Evolutionary conservation across 2,329 filamentous ascomycete genomes (phyloP), one percentile per base, ranked within the genome.

Genomic region (Purpureocillium takamizusanense): DNA sequence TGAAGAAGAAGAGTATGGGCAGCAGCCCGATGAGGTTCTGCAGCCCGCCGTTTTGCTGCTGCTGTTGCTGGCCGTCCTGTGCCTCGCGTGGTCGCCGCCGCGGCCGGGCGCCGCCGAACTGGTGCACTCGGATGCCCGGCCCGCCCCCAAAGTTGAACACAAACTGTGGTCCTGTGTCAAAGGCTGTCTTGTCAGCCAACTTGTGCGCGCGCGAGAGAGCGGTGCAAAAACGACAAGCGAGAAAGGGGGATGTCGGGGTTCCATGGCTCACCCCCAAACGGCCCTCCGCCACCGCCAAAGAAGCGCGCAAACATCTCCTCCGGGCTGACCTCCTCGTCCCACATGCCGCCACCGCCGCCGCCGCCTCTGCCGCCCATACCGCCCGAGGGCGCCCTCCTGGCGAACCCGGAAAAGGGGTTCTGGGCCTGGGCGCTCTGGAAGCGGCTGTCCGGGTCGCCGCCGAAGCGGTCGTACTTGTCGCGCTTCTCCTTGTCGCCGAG

Each of bases 241-340:
- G n/a, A n/a, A n/a, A n/a, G n/a, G n/a, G n/a, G n/a, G n/a, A n/a
- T n/a, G n/a, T n/a, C n/a, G n/a, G n/a, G n/a, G n/a, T n/a, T n/a
- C n/a, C n/a, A n/a, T 13, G 32, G 36, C 57, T 57, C 44, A 67
- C 61, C 62, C 46, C 62, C 69, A 52, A 70, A 68, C 4, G 57
- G 60, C 59, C 59, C 72, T 60, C 64, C 79, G 42, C 83, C 81
- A 31, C 85, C 88, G 35, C 86, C 86, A 67, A 98, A 98, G 74
- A 98, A 98, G 46, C 90, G 79, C 57, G 90, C 82, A 66, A 98
- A 98, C 70, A 98, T 77, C 62, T 98, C 92, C 62, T 98, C 92
- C 0, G 92, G 89, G 39, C 85, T 94, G 51, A 98, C 86, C 58
- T 97, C 90, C 43, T 92, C 88, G 39, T 92, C 86, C 63, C 84